phyloP scores from a whole-genome alignment of 495 filamentous ascomycete genomes.

The Geopyxis carbonaria region DNA sequence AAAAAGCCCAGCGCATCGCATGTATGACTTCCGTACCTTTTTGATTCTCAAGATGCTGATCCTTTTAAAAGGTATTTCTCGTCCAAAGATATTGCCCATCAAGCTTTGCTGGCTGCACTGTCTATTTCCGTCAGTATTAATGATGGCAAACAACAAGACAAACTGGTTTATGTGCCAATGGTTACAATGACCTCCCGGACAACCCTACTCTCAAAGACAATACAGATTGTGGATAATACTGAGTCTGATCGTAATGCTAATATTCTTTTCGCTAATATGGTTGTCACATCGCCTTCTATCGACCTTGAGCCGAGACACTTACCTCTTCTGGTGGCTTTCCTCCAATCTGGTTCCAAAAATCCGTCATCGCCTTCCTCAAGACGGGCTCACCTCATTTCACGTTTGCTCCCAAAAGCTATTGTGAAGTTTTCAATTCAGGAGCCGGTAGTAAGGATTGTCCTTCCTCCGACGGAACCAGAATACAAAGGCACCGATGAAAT shows the following conservation, averaged over 20 bases:
- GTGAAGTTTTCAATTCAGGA: slow-evolving; percentile 95
- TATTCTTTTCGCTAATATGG: slow-evolving; percentile 86
- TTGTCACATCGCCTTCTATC: slow-evolving; percentile 86
- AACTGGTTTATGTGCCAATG: slow-evolving; percentile 91
- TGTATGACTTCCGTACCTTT: slow-evolving; percentile 31
- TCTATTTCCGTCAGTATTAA: slow-evolving; percentile 84
- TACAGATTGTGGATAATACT: slow-evolving; percentile 59
- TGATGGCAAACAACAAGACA: slow-evolving; percentile 69
- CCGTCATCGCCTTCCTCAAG: slow-evolving; percentile 27
- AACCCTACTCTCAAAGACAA: slow-evolving; percentile 84
- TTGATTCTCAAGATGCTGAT: slow-evolving; percentile 4
- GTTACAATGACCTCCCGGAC: slow-evolving; percentile 89
- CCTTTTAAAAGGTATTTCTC: slow-evolving; percentile 68
- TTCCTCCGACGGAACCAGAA: slow-evolving; percentile 56
- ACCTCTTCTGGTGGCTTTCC: slow-evolving; percentile 63
- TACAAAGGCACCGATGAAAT: slow-evolving; percentile 45
- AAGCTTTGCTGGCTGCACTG: slow-evolving; percentile 80
- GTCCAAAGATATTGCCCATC: slow-evolving; percentile 78
- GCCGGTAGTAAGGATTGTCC: slow-evolving; percentile 72
- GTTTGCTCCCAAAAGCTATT: slow-evolving; percentile 80
- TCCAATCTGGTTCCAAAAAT: slow-evolving; percentile 39
- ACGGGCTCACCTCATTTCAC: slow-evolving; percentile 61
- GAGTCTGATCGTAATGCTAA: slow-evolving; percentile 84
- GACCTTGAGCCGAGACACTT: slow-evolving; percentile 91
- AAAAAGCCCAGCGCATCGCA: slow-evolving; percentile 85